Evolutionary conservation across 441 rosid genomes (phyloP), one percentile per base, ranked within the genome.

Genomic region (Croton laevigatus): DNA sequence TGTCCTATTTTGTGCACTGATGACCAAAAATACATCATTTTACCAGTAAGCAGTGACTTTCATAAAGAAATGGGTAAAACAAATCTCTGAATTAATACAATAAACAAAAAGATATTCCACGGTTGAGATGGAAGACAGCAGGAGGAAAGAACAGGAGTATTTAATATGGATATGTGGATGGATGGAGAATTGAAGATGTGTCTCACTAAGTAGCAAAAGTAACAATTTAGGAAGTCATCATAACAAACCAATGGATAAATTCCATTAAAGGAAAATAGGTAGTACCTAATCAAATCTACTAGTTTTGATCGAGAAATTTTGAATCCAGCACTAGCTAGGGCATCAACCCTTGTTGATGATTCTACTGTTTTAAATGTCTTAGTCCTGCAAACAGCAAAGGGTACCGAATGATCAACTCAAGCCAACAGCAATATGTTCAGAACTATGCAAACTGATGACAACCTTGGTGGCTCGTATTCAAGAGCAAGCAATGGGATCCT

Each of bases 301-400:
- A 94, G 84, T 70, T 94, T 91, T 70, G 98, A 87, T 71, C 92
- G 79, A 20, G 97, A 91, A 71, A 91, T 88, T 86, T 89, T 94
- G 79, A 89, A 91, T 70, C 98, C 97, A 20, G 97, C 98, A 84
- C 98, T 91, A 68, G 95, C 97, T 49, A 94, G 73, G 68, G 98
- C 97, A 87, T 91, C 98, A 53, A 94, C 87, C 73, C 98, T 86
- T 55, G 88, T 78, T 0, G 97, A 93, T 65, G 97, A 89, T 76
- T 93, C 96, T 65, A 88, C 69, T 1, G 97, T 80, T 83, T 76
- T 91, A 80, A 87, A 86, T 48, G 89, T 72, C 69, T 83, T 86
- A 16, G 93, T 89, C 88, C 98, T 93, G 84, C 67, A 76, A 73
- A 62, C 38, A 38, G 38, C 37, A 60, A 65, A 68, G 48, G 49